Evolutionary conservation across 345 rosid species (phyloP).

Genomic region (Cardamine resedifolia): DNA sequence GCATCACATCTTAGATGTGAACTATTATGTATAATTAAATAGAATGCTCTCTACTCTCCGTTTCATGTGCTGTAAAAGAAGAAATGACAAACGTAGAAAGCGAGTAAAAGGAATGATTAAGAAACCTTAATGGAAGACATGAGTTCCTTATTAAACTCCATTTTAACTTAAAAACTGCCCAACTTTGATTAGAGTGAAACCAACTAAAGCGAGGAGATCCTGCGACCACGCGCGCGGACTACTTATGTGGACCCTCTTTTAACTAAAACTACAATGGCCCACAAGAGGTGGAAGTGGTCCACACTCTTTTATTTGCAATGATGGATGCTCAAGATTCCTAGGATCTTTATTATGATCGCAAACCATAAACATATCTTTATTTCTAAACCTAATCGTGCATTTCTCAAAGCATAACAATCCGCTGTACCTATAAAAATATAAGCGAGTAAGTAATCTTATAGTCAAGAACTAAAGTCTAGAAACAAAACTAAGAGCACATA

Average conservation of each 20-base stretch:
- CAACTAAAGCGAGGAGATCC: slow-evolving; percentile 33
- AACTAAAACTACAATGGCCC: slow-evolving; percentile 28
- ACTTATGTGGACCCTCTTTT: slow-evolving; percentile 25
- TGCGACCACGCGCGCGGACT: slow-evolving; percentile 35
- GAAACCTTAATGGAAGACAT: slow-evolving; percentile 28
- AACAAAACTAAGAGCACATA: not conserved
- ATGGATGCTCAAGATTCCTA: slow-evolving; percentile 36
- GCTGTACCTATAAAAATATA: not conserved
- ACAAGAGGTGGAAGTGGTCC: slow-evolving; percentile 23
- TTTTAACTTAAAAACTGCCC: not conserved
- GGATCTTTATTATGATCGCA: slow-evolving; percentile 29
- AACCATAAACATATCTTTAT: slow-evolving; percentile 15
- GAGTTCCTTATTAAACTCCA: slow-evolving; percentile 8
- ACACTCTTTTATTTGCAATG: slow-evolving; percentile 24
- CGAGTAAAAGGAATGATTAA: slow-evolving; percentile 29
- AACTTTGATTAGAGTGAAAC: slow-evolving; percentile 31
- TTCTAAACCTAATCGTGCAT: not conserved
- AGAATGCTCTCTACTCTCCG: not conserved
- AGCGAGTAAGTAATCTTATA: not conserved
- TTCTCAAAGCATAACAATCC: not conserved
- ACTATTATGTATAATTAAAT: not conserved
- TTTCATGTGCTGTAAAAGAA: slow-evolving; percentile 33
- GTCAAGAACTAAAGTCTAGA: not conserved
- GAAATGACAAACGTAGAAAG: slow-evolving; percentile 32
- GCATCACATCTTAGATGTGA: not conserved